A percentile compares a stretch with the other conserved stretches of the same genome.
Conservation (phyloP, 352 stramenopile species). For the Pythium guiyangense region DNA sequence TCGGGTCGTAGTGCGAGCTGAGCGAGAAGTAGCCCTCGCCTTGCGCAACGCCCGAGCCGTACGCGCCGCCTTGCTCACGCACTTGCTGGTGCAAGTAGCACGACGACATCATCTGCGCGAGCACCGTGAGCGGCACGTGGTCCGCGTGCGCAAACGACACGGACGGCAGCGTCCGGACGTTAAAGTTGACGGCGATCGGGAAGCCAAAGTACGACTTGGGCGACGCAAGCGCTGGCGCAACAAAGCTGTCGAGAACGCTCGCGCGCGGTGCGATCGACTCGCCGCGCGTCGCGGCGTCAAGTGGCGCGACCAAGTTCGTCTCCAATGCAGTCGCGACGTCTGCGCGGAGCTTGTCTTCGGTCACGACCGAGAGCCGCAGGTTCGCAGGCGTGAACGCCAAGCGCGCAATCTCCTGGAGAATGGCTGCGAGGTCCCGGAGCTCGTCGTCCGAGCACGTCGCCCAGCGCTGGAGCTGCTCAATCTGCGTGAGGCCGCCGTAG, state of each 20-base stretch:
- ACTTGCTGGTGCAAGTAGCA: constrained; percentile 82
- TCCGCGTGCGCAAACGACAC: constrained; percentile 71
- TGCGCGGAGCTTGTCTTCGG: constrained; percentile 57
- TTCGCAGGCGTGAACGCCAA: constrained; percentile 52
- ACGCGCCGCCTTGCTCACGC: constrained; percentile 73
- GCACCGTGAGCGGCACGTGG: constrained; percentile 68
- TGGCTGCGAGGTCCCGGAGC: constrained; percentile 40
- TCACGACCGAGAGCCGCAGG: constrained; percentile 66
- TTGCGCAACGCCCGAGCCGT: constrained; percentile 66
- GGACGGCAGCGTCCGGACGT: constrained; percentile 64
- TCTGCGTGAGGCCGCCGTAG: constrained; percentile 67
- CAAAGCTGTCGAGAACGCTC: constrained; percentile 12
- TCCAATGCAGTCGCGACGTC: constrained; percentile 45
- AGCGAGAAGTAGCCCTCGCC: constrained; percentile 77
- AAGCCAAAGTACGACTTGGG: constrained; percentile 68
- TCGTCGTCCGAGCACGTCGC: constrained; percentile 64
- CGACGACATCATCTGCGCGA: constrained; percentile 82
- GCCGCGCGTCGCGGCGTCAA: constrained; percentile 16
- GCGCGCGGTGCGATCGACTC: constrained; percentile 1
- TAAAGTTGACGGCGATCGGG: constrained; percentile 80
- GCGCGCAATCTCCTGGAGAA: constrained; percentile 56
- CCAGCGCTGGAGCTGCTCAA: constrained; percentile 74
- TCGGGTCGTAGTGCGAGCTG: constrained; percentile 83
- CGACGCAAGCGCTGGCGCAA: constrained; percentile 22
- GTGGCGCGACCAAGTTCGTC: constrained; percentile 37